Evolutionary conservation across 352 stramenopile species (phyloP).

Genomic region (Pilasporangium apinafurcum): DNA sequence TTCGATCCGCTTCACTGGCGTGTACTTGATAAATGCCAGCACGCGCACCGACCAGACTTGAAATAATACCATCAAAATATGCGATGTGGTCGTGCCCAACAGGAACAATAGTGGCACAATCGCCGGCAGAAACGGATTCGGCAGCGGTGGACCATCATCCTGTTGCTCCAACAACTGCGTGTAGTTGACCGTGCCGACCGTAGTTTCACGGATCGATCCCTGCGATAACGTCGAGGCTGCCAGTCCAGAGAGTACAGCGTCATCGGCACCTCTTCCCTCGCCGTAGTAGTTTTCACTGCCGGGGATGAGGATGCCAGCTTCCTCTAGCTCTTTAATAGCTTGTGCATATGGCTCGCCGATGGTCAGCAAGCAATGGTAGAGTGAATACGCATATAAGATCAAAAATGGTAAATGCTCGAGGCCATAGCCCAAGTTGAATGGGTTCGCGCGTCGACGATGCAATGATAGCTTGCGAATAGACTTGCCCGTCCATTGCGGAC

Average conservation of each 20-base stretch:
- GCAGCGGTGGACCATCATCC: constrained; percentile 64
- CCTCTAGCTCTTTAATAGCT: constrained; percentile 67
- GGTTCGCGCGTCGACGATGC: constrained; percentile 47
- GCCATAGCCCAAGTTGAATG: constrained; percentile 52
- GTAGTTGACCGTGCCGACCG: constrained; percentile 40
- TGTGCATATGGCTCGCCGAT: constrained; percentile 65
- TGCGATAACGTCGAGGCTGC: constrained; percentile 68
- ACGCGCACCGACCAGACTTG: constrained; percentile 85
- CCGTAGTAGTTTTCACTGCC: constrained; percentile 14
- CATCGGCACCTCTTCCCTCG: constrained; percentile 17
- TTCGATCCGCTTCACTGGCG: constrained; percentile 43
- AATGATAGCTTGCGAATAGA: constrained; percentile 66
- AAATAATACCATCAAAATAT: constrained; percentile 85
- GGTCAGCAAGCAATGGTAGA: constrained; percentile 66
- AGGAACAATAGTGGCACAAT: constrained; percentile 88
- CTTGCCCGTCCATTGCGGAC: constrained; percentile 59
- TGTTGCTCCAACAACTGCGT: constrained; percentile 48
- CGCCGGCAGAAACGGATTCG: constrained; percentile 86
- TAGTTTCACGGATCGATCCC: constrained; percentile 50
- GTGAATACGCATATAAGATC: constrained; percentile 58
- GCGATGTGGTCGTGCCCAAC: constrained; percentile 64
- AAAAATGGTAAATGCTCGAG: constrained; percentile 69
- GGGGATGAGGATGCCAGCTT: constrained; percentile 39
- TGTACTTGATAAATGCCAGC: constrained; percentile 83
- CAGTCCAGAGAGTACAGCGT: constrained; percentile 37